A percentile compares a stretch with the other conserved stretches of the same genome.
Evolutionary conservation across 2,329 filamentous ascomycete genomes (phyloP).

Genomic region (Neopestalotiopsis clavispora): DNA sequence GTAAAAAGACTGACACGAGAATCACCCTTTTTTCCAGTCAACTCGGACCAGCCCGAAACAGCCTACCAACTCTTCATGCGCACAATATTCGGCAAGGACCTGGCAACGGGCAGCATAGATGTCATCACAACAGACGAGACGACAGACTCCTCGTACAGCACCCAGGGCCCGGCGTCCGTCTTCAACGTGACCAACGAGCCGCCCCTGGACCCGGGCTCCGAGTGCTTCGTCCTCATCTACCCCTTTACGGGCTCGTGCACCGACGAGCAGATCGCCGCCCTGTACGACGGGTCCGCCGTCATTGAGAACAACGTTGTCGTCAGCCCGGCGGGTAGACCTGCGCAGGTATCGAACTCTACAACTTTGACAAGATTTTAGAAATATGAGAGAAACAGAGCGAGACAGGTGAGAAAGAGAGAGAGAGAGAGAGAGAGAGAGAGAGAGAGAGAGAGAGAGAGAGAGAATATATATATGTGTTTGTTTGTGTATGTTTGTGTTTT

Average conservation of each 20-base stretch:
- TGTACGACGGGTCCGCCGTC: slow-evolving; percentile 17
- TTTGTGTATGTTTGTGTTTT: too few relatives aligned
- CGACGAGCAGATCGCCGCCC: slow-evolving; percentile 12
- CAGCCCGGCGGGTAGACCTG: slow-evolving; percentile 12
- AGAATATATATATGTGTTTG: too few relatives aligned
- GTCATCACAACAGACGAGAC: slow-evolving; percentile 25
- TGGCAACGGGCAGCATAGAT: slow-evolving; percentile 37
- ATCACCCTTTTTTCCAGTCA: slow-evolving; percentile 26
- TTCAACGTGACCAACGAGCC: slow-evolving; percentile 21
- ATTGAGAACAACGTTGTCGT: slow-evolving; percentile 17
- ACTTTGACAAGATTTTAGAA: too few relatives aligned
- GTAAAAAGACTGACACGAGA: too few relatives aligned
- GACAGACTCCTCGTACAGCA: slow-evolving; percentile 8
- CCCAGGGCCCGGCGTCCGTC: slow-evolving; percentile 21
- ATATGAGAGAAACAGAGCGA: too few relatives aligned
- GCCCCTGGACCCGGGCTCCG: slow-evolving; percentile 5
- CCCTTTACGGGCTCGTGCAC: slow-evolving; percentile 10
- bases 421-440: background rate
- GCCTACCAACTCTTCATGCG: slow-evolving; percentile 14
- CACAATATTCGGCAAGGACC: slow-evolving; percentile 5
- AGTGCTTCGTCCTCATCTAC: slow-evolving; percentile 19
- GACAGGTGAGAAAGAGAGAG: background rate
- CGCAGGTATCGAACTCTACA: background rate
- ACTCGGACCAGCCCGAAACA: slow-evolving; percentile 15
- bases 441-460: too few relatives aligned